Base-by-base conservation (phyloP, 148 eudicot genomes). In the Diospyros lotus region DNA sequence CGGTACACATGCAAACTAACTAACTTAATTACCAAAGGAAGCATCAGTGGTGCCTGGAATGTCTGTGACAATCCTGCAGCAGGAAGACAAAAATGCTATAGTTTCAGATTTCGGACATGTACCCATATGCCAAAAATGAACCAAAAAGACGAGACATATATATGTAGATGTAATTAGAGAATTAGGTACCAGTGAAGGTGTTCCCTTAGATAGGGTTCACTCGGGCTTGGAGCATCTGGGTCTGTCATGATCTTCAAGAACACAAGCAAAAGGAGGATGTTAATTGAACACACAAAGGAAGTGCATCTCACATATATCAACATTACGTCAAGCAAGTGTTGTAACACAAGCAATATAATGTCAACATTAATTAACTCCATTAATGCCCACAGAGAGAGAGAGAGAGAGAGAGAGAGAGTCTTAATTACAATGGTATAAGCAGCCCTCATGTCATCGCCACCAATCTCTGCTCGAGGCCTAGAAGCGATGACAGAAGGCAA, bases 201-300 rank as follows among this genome's bases (percentile, higher is more conserved):
- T 70, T 93, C 98, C 77, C 90, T 85, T 55, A 91, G 75, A 76
- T 91, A 85, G 9, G 96, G 92, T 76, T 93, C 96, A 75, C 98
- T 93, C 40, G 98, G 98, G 84, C 96, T 81, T 58, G 98, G 98
- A 75, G 87, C 92, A 86, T 93, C 98, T 6, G 98, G 98, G 79
- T 93, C 98, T 39, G 91, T 90, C 98, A 93, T 89, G 41, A 93
- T 82, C 98, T 93, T 72, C 68, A 75, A 53, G 8, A 40, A 65
- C 4, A 44, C 43, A 61, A 8, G 18, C 53, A 61, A 28, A 75
- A 15, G 17, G 12, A 66, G 6, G 66, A 40, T 41, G 28, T 28
- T 28, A 28, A 28, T 28, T 28, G 28, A 28, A 28, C 28, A 28
- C 28, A 28, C 28, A 28, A 28, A 28, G 28, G 28, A 28, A 28